These are phyloP conservation scores for Rhizopogon hawkerae DNA, from an alignment of 1,284 basidiomycete genomes.

Conservation along the genomic window DNA sequence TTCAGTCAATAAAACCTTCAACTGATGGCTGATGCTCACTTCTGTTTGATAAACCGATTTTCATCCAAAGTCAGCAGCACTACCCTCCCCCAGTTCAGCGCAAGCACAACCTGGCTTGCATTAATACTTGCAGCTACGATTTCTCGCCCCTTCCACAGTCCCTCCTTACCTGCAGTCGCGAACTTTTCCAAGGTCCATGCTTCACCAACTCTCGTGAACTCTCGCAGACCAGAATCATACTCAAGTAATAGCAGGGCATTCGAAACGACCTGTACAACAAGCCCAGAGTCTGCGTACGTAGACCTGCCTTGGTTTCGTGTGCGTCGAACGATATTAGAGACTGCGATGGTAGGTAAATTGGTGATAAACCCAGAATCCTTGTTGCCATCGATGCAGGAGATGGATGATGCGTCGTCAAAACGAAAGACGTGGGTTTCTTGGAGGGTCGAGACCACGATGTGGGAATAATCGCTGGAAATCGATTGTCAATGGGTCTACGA, in stretches of 20 bases:
- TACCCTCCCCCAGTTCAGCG: slow-evolving; percentile 50
- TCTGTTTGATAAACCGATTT: slow-evolving; percentile 30
- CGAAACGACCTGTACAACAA: slow-evolving; percentile 67
- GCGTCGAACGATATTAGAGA: slow-evolving; percentile 46
- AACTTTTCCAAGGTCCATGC: slow-evolving; percentile 27
- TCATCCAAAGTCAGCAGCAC: slow-evolving; percentile 42
- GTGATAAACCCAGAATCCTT: slow-evolving; percentile 37
- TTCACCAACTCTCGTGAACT: slow-evolving; percentile 28
- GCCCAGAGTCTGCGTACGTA: slow-evolving; percentile 43
- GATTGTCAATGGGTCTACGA: slow-evolving; percentile 6
- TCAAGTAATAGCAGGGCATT: slow-evolving; percentile 47
- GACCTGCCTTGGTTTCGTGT: slow-evolving; percentile 23
- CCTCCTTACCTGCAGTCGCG: slow-evolving; percentile 10
- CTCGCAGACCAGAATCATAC: slow-evolving; percentile 34
- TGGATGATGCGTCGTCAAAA: slow-evolving; percentile 36
- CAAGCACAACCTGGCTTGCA: slow-evolving; percentile 59
- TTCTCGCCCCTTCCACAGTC: slow-evolving; percentile 30
- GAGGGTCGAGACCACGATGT: slow-evolving; percentile 53
- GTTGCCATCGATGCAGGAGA: slow-evolving; percentile 24
- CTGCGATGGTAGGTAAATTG: slow-evolving; percentile 53
- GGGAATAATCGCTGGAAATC: slow-evolving; percentile 37
- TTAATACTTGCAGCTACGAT: slow-evolving; percentile 66
- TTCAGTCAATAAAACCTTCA: slow-evolving; percentile 5
- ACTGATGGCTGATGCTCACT: slow-evolving; percentile 24
- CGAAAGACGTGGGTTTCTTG: slow-evolving; percentile 45